Evolutionary conservation across 352 stramenopile genomes (phyloP), one percentile per base, ranked within the genome.

Genomic region (Aphanomyces astaci): DNA sequence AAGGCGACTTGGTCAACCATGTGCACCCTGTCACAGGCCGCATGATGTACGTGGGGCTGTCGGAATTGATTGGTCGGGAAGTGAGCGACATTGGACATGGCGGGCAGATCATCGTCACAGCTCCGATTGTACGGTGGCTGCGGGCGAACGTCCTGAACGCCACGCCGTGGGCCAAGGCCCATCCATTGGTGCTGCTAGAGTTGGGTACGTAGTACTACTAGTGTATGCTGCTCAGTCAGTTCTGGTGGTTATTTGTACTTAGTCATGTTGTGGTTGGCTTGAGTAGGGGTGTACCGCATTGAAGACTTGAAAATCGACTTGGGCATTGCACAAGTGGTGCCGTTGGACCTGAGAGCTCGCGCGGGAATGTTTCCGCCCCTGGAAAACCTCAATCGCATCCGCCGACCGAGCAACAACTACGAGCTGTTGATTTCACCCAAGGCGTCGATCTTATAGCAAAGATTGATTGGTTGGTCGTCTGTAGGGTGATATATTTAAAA

Each of bases 61-160:
- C 78, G 4, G 78, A 88, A 40, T 71, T 86, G n/a, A 77, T 88
- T 28, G 78, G 78, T 2, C 79, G 75, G 53, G 78, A 86, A 57
- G 73, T 87, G 17, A 71, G 69, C 1, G 74, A 88, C 32, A 63
- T 85, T 11, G 76, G 80, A 25, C 70, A 70, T 13, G 80, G 80
- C 39, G 78, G 75, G 0, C 74, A 87, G 70, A 86, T 87, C 52
- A 80, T 76, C 63, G 77, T 78, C 1, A 86, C 80, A 9, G 54
- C 56, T 24, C 75, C 74, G 39, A 57, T 85, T 25, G 76, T 73
- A 17, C 59, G 77, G 43, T 86, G 78, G 77, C 24, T 88, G 25
- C 55, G 28, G 28, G 17, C 31, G 17, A 33, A 59, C 4, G 10
- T 49, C 1, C 46, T 63, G 40, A 78, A 82, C 33, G 71, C 59